Evolutionary conservation across 1,284 basidiomycete species (phyloP).

Genomic region (Heterobasidion irregulare): DNA sequence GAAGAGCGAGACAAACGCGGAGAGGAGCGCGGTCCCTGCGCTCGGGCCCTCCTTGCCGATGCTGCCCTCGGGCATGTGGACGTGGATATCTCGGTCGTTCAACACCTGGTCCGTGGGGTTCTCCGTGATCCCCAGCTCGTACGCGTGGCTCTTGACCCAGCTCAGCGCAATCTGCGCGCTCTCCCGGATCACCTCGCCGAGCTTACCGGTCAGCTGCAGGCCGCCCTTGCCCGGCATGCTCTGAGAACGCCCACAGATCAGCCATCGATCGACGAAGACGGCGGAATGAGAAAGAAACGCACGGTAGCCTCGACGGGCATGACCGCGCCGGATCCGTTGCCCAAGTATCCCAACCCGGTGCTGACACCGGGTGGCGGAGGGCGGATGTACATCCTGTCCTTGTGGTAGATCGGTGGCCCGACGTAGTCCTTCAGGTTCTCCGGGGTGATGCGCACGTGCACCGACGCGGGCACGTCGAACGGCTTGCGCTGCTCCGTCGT

Average conservation of each 20-base stretch:
- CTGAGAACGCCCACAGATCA: slow-evolving; percentile 27
- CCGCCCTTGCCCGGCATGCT: slow-evolving; percentile 89
- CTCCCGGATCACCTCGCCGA: slow-evolving; percentile 96
- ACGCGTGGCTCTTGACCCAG: slow-evolving; percentile 90
- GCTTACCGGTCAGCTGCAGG: slow-evolving; percentile 90
- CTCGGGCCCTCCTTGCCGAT: slow-evolving; percentile 98
- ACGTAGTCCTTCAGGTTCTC: slow-evolving; percentile 95
- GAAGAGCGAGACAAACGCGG: slow-evolving; percentile 88
- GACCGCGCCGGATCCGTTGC: slow-evolving; percentile 92
- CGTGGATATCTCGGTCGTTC: slow-evolving; percentile 79
- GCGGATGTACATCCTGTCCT: slow-evolving; percentile 84
- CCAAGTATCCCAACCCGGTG: slow-evolving; percentile 91
- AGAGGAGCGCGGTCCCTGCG: slow-evolving; percentile 89
- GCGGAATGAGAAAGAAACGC: slow-evolving; percentile 20
- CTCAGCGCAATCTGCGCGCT: slow-evolving; percentile 90
- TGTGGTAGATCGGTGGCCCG: slow-evolving; percentile 92
- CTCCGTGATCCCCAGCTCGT: slow-evolving; percentile 79
- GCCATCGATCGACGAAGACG: background rate
- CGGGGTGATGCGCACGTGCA: slow-evolving; percentile 77
- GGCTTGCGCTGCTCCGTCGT: slow-evolving; percentile 81
- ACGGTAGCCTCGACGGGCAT: slow-evolving; percentile 96
- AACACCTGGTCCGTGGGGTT: slow-evolving; percentile 70
- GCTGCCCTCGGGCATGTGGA: slow-evolving; percentile 96
- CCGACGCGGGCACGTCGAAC: slow-evolving; percentile 71
- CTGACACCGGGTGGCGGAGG: slow-evolving; percentile 88